A percentile compares a stretch with the other conserved stretches of the same genome.
Evolutionary conservation across 768 basidiomycete species (phyloP).

Genomic region (Psilocybe subaeruginosa): DNA sequence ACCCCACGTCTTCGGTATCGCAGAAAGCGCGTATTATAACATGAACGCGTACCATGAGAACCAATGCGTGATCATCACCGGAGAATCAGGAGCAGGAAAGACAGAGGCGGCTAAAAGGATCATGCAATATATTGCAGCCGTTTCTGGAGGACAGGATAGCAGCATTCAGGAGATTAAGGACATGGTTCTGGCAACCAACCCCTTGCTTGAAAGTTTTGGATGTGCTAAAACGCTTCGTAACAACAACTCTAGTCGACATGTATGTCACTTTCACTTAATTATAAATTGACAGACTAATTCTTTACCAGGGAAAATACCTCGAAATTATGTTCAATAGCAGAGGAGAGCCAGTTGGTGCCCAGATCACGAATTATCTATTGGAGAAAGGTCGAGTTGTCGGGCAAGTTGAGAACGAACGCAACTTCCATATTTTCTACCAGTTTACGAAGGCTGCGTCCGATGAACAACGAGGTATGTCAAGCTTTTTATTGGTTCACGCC

Average conservation of each 20-base stretch:
- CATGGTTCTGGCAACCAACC: constrained; percentile 99
- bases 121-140: constrained; percentile 99
- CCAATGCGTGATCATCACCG: constrained; percentile 99
- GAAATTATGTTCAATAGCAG: constrained; percentile 98
- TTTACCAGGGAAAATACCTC: constrained; percentile 89
- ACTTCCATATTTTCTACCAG: constrained; percentile 99
- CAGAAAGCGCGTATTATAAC: constrained; percentile 96
- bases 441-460: constrained; percentile 94
- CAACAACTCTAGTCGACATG: constrained; percentile 98
- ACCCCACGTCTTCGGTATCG: constrained; percentile 97
- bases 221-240: constrained; percentile 99
- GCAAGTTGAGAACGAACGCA: constrained; percentile 93
- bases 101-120: constrained; percentile 99
- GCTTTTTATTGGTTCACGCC: background rate
- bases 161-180: constrained; percentile 99
- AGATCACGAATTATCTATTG: constrained; percentile 97
- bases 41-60: constrained; percentile 99
- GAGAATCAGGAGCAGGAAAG: constrained; percentile 98
- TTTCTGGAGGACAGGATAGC: constrained; percentile 84
- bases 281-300: constrained; percentile 24
- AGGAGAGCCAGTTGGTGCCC: constrained; percentile 95
- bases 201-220: constrained; percentile 95
- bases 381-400: constrained; percentile 98
- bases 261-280: constrained; percentile 42
- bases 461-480: constrained; percentile 78